A percentile compares a stretch with the other conserved stretches of the same genome.
Conservation (phyloP, 1,139 yeast species). For the Protomyces inouyei region DNA sequence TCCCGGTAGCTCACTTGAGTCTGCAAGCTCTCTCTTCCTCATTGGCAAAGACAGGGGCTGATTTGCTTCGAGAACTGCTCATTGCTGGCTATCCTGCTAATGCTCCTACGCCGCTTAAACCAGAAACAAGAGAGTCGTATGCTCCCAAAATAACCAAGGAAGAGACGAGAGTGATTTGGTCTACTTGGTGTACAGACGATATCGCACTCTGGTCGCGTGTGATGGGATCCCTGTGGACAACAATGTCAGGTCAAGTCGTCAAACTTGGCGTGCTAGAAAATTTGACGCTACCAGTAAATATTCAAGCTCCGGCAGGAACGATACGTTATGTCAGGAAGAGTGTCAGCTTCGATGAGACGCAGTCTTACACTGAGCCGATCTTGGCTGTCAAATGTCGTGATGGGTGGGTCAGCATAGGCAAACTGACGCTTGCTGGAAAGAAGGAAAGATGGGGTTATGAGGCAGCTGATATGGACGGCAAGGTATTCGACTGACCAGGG, state of each 20-base stretch:
- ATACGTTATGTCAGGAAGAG: not conserved
- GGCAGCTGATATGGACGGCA: constrained; percentile 5
- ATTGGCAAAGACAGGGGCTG: constrained; percentile 33
- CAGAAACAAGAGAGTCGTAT: not conserved
- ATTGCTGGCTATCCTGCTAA: constrained; percentile 13
- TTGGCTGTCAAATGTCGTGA: not conserved
- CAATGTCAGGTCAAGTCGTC: constrained; percentile 1
- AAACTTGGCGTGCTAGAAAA: constrained; percentile 1
- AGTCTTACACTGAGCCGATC: not conserved
- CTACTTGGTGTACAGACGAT: constrained; percentile 4
- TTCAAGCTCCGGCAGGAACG: not conserved
- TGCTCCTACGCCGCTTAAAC: not conserved
- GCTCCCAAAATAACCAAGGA: constrained; percentile 14
- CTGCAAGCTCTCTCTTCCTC: constrained; percentile 24
- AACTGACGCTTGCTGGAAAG: constrained; percentile 11
- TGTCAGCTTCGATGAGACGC: not conserved
- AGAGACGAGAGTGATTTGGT: constrained; percentile 12
- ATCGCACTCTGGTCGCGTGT: constrained; percentile 11
- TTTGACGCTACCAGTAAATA: not conserved
- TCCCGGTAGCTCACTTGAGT: constrained; percentile 26
- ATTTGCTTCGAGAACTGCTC: constrained; percentile 28
- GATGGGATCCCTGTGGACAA: constrained; percentile 14
- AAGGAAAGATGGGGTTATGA: constrained; percentile 3
- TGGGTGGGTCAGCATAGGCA: constrained; percentile 14
- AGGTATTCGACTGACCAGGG: not conserved